Evolutionary conservation across 2,329 filamentous ascomycete species (phyloP), one percentile per base, ranked within the genome.

Genomic region (Cladosporium velox): DNA sequence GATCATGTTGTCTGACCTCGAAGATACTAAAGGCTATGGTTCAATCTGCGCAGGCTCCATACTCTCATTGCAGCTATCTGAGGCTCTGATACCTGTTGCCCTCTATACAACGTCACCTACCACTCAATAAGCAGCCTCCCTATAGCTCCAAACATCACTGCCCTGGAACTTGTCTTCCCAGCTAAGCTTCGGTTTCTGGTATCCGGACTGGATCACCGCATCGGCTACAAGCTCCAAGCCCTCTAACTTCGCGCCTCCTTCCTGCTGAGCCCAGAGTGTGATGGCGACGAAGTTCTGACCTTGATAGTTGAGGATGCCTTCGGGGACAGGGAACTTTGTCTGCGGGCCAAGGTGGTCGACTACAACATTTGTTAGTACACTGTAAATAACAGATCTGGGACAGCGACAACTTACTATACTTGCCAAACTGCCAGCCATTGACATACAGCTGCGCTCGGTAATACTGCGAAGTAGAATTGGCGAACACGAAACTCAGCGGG

Each of bases 361-460:
- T 64, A 18, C 3, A 47, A 24, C 35, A n/a, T 51, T 49, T 15
- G 24, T 47, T 12, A 47, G 14, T 44, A 10, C 21, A 21, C 10
- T 3, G 1, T 7, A 15, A 11, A 15, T 6, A 14, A 11, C n/a
- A 15, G 0, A 1, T 15, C 10, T 18, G 38, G 24, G 30, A 10
- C 3, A 14, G n/a, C 10, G 12, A 32, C 3, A 6, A 57, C 61
- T 64, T 30, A 64, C 61, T 64, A 67, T 85, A 89, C 73, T 88
- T 88, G 1, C 86, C 87, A 69, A 88, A 92, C 75, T 93, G 90
- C 77, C 88, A 93, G 1, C 91, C 91, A 71, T 93, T 93, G 52
- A 93, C 87, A 72, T 85, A 93, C 6, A 93, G 77, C 71, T 89
- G 84, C 1, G 82, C 86, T 18, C 90, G 82, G 68, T 89, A 90